phyloP scores from a whole-genome alignment of 345 rosid genomes.

The Dipteronia sinensis region DNA sequence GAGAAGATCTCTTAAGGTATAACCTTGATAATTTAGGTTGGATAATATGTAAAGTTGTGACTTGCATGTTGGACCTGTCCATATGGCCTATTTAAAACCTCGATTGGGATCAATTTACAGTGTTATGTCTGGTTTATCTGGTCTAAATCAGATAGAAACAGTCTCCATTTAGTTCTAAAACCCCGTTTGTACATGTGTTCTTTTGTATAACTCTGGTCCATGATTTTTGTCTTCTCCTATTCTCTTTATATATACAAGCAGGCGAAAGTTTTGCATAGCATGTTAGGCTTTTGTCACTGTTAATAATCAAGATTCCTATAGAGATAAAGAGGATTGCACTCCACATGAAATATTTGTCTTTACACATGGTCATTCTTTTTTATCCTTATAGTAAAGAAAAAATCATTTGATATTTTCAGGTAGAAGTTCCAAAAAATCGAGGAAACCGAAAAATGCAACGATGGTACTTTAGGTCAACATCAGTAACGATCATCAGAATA shows the following conservation, averaged over 20 bases:
- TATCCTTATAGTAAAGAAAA: background rate
- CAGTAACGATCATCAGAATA: slow-evolving; percentile 73
- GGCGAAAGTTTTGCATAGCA: background rate
- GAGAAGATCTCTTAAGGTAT: background rate
- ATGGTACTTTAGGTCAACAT: slow-evolving; percentile 70
- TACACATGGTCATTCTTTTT: background rate
- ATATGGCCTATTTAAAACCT: background rate
- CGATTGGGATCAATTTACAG: background rate
- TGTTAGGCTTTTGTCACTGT: background rate
- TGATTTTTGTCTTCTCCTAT: background rate
- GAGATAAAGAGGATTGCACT: slow-evolving; percentile 4
- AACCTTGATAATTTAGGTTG: background rate
- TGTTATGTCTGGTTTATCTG: slow-evolving; percentile 3
- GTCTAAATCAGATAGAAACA: background rate
- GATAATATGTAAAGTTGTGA: background rate
- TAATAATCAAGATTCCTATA: background rate
- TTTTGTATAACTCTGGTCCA: background rate
- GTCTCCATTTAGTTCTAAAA: background rate
- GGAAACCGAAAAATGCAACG: slow-evolving; percentile 92
- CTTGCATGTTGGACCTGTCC: background rate
- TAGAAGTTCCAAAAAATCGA: slow-evolving; percentile 83
- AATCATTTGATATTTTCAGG: slow-evolving; percentile 49
- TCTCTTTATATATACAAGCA: background rate
- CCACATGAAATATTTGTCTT: background rate
- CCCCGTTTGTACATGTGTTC: background rate